Evolutionary conservation across 148 eudicot species (phyloP), one percentile per base, ranked within the genome.

Genomic region (Tetragonia tetragonoides): DNA sequence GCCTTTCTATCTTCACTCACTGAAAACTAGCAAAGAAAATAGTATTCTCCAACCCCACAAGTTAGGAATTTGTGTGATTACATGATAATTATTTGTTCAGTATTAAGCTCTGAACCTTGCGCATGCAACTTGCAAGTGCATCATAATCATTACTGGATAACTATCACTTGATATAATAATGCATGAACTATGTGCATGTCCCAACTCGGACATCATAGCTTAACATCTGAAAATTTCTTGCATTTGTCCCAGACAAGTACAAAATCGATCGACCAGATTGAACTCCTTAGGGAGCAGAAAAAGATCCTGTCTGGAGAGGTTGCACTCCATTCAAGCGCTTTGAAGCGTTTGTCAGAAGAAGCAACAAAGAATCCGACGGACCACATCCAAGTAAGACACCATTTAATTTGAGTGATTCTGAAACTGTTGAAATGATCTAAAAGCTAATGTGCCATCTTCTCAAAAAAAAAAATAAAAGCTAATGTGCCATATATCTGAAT

Each of bases 231-330:
- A 40, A 42, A 41, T 74, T 69, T 23, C 37, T 51, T 85, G 68
- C 7, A 59, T 49, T 76, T 83, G 77, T 84, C 72, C 74, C 86
- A 93, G 99, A 87, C 89, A 42, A 91, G 97, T 84, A 70, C 84
- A 75, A 86, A 88, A 83, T 90, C 93, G 56, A 81, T 87, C 59
- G 97, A 95, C 78, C 95, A 91, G 80, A 86, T 95, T 85, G 99
- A 95, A 78, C 97, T 95, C 53, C 82, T 93, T 79, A 90, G 93
- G 77, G 97, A 95, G 88, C 97, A 95, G 81, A 93, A 95, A 68
- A 95, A 95, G 86, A 88, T 95, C 73, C 84, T 95, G 86, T 90
- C 90, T 51, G 97, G 97, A 46, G 99, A 95, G 88, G 93, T 93
- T 85, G 97, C 97, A 46, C 92, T 93, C 40, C 97, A 91, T 82